These are phyloP conservation scores for Beauveria pseudobassiana DNA, from an alignment of 2,329 filamentous ascomycete species.

Conservation along the genomic window DNA sequence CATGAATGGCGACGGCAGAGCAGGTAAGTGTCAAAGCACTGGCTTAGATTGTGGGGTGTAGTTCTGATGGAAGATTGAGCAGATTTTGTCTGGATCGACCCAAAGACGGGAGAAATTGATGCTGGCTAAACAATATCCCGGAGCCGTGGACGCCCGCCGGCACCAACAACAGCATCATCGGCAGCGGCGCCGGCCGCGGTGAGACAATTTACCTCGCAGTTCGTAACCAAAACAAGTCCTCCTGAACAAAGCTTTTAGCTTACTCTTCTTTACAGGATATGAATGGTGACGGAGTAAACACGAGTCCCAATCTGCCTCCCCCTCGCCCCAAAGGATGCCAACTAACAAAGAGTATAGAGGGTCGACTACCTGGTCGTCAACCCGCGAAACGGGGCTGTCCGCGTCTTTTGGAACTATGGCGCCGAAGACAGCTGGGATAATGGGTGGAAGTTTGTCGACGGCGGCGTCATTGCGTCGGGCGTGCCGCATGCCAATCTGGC, in stretches of 20 bases:
- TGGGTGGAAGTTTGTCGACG: constrained; percentile 17
- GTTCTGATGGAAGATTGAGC: neutral
- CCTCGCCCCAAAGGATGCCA: too few species aligned
- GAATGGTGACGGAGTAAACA: constrained; percentile 16
- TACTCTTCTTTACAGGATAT: constrained; percentile 11
- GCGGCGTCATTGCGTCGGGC: constrained; percentile 18
- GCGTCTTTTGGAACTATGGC: constrained; percentile 17
- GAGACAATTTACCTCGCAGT: constrained; percentile 12
- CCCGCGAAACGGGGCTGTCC: constrained; percentile 12
- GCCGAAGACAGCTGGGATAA: constrained; percentile 14
- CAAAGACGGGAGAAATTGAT: constrained; percentile 12
- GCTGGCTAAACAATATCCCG: constrained; percentile 16
- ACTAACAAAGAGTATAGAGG: constrained; percentile 6
- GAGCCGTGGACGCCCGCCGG: constrained; percentile 13
- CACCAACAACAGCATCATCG: constrained; percentile 14
- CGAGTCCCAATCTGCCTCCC: neutral
- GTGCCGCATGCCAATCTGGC: constrained; percentile 18
- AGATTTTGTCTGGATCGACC: constrained; percentile 16
- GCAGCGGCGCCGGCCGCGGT: constrained; percentile 9
- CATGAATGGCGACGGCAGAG: constrained; percentile 17
- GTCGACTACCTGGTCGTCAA: constrained; percentile 16
- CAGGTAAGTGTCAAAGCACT: neutral
- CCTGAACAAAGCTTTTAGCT: too few species aligned
- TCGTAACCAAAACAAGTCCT: neutral
- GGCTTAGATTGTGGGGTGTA: neutral